Conservation (phyloP, 2,329 filamentous ascomycete genomes). For the Arthrobotrys sphaeroides region DNA sequence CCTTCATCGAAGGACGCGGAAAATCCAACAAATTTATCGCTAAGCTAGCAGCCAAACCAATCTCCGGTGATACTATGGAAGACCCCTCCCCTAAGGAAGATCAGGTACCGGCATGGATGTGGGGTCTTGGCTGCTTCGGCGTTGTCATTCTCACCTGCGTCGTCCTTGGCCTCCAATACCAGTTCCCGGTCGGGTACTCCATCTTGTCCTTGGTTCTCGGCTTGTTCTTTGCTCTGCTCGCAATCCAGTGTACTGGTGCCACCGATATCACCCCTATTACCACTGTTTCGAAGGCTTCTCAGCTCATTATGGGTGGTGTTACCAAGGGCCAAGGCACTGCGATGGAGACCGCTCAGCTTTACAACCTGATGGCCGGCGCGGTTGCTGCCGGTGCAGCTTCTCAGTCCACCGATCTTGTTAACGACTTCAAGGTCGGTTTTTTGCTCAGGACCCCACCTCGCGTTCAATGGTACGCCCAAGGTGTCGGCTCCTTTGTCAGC, state of each 20-base stretch:
- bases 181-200: conserved; percentile 68
- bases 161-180: conserved; percentile 63
- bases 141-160: conserved; percentile 66
- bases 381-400: conserved; percentile 69
- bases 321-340: conserved; percentile 67
- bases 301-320: conserved; percentile 74
- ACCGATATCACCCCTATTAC: conserved; percentile 73
- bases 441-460: conserved; percentile 72
- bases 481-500: conserved; percentile 70
- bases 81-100: conserved; percentile 57
- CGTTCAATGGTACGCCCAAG: conserved; percentile 74
- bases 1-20: conserved; percentile 61
- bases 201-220: conserved; percentile 68
- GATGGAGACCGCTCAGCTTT: conserved; percentile 66
- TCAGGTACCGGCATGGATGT: conserved; percentile 63
- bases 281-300: conserved; percentile 73
- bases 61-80: conserved; percentile 48
- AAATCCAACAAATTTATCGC: conserved; percentile 64
- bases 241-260: conserved; percentile 70
- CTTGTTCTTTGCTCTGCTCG: conserved; percentile 71
- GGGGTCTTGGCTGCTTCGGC: conserved; percentile 67
- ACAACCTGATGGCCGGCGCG: conserved; percentile 73
- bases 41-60: conserved; percentile 60
- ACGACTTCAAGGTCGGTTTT: conserved; percentile 75
- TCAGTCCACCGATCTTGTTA: conserved; percentile 67